Evolutionary conservation across 1,284 basidiomycete species (phyloP).

Genomic region (Vanrija pseudolonga): DNA sequence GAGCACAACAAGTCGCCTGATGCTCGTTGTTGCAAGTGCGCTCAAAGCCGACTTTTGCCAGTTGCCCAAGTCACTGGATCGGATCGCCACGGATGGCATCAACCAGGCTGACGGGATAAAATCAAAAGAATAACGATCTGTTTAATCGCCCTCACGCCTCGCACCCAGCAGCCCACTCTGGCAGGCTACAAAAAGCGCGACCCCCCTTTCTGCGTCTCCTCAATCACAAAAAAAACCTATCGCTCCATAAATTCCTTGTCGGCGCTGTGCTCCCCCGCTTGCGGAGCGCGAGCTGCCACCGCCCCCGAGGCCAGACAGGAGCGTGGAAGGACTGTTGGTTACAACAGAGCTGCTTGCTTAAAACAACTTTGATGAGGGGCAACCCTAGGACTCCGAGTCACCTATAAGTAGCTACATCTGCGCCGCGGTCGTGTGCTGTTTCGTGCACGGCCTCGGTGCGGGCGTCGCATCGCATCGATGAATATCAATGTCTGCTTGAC

Average conservation of each 20-base stretch:
- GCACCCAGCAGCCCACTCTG: not conserved
- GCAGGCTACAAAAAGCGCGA: conserved; percentile 1
- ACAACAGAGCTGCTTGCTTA: conserved; percentile 27
- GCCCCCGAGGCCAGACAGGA: conserved; percentile 38
- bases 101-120: conserved; percentile 14
- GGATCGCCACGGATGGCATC: not conserved
- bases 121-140: not conserved
- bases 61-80: not conserved
- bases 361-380: conserved; percentile 41
- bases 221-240: conserved; percentile 16
- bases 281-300: conserved; percentile 14
- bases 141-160: not conserved
- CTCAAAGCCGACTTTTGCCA: not conserved
- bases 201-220: conserved; percentile 5
- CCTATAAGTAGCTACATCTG: conserved; percentile 40
- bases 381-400: conserved; percentile 40
- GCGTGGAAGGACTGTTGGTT: conserved; percentile 23
- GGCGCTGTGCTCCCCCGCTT: conserved; percentile 21
- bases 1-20: not conserved
- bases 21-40: not conserved
- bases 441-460: too few species aligned
- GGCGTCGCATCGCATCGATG: too few species aligned
- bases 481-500: too few species aligned
- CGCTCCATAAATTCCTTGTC: conserved; percentile 31
- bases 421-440: not conserved